Percentiles rank a stretch among this genome's conserved stretches.
Conservation (phyloP, 2,329 filamentous ascomycete genomes). For the Trichoderma harzianum region DNA sequence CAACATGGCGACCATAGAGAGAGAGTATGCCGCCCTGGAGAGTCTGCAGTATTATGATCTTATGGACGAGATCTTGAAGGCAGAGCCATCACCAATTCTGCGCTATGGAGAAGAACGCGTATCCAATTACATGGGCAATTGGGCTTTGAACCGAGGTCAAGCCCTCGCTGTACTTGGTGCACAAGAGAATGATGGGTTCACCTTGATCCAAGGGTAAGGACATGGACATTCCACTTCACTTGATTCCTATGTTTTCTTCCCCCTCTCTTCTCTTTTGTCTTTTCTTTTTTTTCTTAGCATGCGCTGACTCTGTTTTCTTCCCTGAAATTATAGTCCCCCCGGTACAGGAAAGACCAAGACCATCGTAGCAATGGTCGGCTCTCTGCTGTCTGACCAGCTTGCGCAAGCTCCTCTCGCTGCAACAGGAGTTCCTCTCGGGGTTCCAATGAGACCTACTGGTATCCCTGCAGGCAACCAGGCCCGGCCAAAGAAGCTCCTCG, state of each 20-base stretch:
- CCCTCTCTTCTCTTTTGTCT: background rate
- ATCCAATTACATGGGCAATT: slow-evolving; percentile 66
- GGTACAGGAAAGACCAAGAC: slow-evolving; percentile 99
- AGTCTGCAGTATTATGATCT: slow-evolving; percentile 94
- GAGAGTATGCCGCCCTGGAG: slow-evolving; percentile 89
- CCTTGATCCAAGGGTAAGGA: slow-evolving; percentile 79
- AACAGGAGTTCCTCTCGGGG: slow-evolving; percentile 33
- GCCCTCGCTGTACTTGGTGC: slow-evolving; percentile 89
- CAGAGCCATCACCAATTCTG: slow-evolving; percentile 84
- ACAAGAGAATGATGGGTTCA: slow-evolving; percentile 94
- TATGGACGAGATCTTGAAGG: slow-evolving; percentile 85
- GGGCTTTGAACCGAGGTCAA: slow-evolving; percentile 83
- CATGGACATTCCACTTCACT: background rate
- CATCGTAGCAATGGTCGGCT: slow-evolving; percentile 92
- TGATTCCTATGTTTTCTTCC: background rate
- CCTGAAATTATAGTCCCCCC: slow-evolving; percentile 59
- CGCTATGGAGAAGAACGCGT: slow-evolving; percentile 74
- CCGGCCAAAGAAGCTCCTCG: slow-evolving; percentile 75
- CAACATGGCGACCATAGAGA: slow-evolving; percentile 90
- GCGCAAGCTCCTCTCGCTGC: slow-evolving; percentile 30
- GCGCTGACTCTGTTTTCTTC: background rate
- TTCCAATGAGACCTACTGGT: slow-evolving; percentile 29
- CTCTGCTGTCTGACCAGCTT: slow-evolving; percentile 51
- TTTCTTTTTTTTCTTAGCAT: background rate
- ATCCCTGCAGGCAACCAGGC: slow-evolving; percentile 27